Base-by-base conservation (phyloP, 352 stramenopile species). In the Phytophthora podocarpi region DNA sequence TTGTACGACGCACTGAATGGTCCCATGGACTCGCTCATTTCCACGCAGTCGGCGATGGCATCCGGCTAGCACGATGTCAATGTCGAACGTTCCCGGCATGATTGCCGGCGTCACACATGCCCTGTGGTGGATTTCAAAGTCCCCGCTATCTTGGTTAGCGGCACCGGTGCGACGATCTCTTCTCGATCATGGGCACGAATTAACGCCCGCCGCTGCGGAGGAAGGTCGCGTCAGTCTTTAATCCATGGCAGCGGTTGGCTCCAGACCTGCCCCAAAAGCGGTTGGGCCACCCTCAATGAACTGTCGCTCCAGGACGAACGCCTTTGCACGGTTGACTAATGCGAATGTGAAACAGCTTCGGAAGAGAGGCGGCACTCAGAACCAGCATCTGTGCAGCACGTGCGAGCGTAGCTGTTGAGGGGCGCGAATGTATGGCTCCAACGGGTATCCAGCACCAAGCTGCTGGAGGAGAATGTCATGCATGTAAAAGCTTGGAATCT, bases 301-400 rank as follows among this genome's bases (percentile, higher is more conserved):
- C n/a, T n/a, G 20, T 31, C 15, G 32, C 35, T 23, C 34, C 13
- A 34, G 15, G 27, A 21, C 31, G 35, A 57, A 34, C n/a, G 13
- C 31, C 12, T 41, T 31, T 49, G 23, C 46, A 28, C 32, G 15
- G 35, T 43, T 60, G 51, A 60, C 39, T 59, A 26, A 43, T 57
- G 30, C 20, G 32, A 27, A 7, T 23, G 13, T 27, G 20, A 50
- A 49, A 50, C 43, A 63, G 34, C 23, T 46, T 62, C 35, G 31
- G 26, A 48, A 41, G 36, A 50, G 28, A 49, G 24, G 6, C 35
- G 35, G 32, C 41, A 41, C 32, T 48, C 36, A 51, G 43, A 55
- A 36, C 20, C 20, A 50, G 49, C 59, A 67, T 61, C 24, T 67
- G 59, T 41, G 34, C 41, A 34, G 31, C 58, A 60, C 49, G 58